Conservation (phyloP, 2,329 filamentous ascomycete species). For the Huntiella omanensis region DNA sequence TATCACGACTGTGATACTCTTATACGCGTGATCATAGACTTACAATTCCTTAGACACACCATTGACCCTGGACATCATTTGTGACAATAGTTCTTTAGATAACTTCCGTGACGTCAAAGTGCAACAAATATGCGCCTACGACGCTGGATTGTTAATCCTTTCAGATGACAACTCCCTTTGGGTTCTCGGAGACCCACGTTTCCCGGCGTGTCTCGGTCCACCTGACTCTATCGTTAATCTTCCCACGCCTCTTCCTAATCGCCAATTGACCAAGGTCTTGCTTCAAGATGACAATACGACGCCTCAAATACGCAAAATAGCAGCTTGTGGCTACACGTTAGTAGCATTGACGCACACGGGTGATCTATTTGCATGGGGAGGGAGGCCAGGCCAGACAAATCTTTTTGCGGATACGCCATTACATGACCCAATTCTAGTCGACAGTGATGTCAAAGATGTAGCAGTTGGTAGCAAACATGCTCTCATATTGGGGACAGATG, state of each 20-base stretch:
- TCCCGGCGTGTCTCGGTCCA: slow-evolving; percentile 28
- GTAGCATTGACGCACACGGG: slow-evolving; percentile 38
- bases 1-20: too few relatives aligned
- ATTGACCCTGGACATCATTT: not conserved
- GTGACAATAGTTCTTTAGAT: not conserved
- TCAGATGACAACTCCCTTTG: slow-evolving; percentile 25
- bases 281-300: slow-evolving; percentile 29
- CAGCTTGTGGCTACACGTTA: slow-evolving; percentile 35
- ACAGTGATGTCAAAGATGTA: slow-evolving; percentile 33
- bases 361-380: slow-evolving; percentile 45
- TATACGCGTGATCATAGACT: too few relatives aligned
- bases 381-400: slow-evolving; percentile 11
- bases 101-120: slow-evolving; percentile 12
- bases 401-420: not conserved
- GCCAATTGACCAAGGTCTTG: not conserved
- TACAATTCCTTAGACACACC: too few relatives aligned
- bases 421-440: slow-evolving; percentile 15
- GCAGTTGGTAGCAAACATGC: slow-evolving; percentile 39
- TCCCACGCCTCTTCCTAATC: not conserved
- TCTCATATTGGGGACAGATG: slow-evolving; percentile 31
- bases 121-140: slow-evolving; percentile 27
- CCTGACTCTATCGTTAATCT: not conserved
- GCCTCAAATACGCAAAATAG: slow-evolving; percentile 32
- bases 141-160: slow-evolving; percentile 30
- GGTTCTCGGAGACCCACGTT: slow-evolving; percentile 40